Base-by-base conservation (phyloP, 371 early-diverging fungal species). In the Actinomortierella wolfii region DNA sequence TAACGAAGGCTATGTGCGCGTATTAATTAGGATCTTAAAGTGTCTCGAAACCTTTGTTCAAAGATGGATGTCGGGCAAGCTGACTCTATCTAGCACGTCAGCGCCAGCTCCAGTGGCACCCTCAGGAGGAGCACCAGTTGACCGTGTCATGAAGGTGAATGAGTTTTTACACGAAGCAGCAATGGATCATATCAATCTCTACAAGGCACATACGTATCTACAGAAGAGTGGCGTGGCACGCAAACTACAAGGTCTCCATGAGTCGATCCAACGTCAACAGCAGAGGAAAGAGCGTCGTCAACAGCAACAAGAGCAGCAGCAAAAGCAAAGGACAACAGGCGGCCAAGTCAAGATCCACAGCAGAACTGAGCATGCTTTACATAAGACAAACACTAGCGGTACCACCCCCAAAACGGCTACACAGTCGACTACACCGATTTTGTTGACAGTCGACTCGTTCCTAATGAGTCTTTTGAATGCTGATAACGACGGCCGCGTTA, bases 181-280 rank as follows among this genome's bases (percentile, higher is more conserved):
- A 2, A 87, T 95, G 44, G 95, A 95, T 58, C 86, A 95, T 56
- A 78, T 96, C 56, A 96, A 97, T 66, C 78, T 95, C 60, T 93
- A 89, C 76, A 92, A 93, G 65, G 78, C 96, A 0, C 81, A 86
- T 54, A 68, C 77, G 8, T 97, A 89, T 59, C 59, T 97, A 50
- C 78, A 85, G 34, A 78, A 75, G 0, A 92, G 92, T 45, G 78
- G 86, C 23, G 74, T 97, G n/a, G 86, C 93, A 7, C 79, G 87
- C 29, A 94, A 94, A 70, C 59, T 71, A 2, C 71, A 71, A 25
- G 71, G 71, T 5, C 43, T 71, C 6, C 71, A 71, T 43, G 71
- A 71, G 23, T 54, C 62, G 20, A 23, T 68, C 28, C 66, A 69
- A 29, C 57, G 50, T 51, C 15, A 28, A 25, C 39, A 21, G 34